Evolutionary conservation across 805 yeast species (phyloP).

Genomic region (Saccharomycopsis oosterbeekiorum): DNA sequence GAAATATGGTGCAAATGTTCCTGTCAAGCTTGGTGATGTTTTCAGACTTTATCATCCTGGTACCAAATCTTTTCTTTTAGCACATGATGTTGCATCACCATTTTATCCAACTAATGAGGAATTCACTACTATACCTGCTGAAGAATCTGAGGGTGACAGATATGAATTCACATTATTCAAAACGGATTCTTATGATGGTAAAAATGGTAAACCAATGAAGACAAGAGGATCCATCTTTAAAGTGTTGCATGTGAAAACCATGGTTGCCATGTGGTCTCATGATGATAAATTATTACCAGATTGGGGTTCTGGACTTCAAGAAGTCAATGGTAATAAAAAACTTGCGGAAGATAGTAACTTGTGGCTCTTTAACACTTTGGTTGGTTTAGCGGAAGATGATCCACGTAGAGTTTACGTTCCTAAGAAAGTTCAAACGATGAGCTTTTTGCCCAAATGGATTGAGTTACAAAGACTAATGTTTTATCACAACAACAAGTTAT

Average conservation of each 20-base stretch:
- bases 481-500: slow-evolving; percentile 78
- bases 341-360: slow-evolving; percentile 52
- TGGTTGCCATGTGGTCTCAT: slow-evolving; percentile 93
- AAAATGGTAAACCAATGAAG: slow-evolving; percentile 42
- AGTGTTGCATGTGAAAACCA: slow-evolving; percentile 72
- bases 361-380: slow-evolving; percentile 70
- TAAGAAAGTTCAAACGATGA: slow-evolving; percentile 47
- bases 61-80: slow-evolving; percentile 68
- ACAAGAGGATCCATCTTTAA: slow-evolving; percentile 64
- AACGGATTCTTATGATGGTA: slow-evolving; percentile 50
- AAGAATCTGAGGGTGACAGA: slow-evolving; percentile 43
- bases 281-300: slow-evolving; percentile 78
- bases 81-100: slow-evolving; percentile 97
- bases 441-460: slow-evolving; percentile 80
- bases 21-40: slow-evolving; percentile 59
- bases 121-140: slow-evolving; percentile 63
- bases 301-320: slow-evolving; percentile 90
- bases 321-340: slow-evolving; percentile 91
- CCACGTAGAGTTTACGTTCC: slow-evolving; percentile 55
- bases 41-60: slow-evolving; percentile 74
- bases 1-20: slow-evolving; percentile 33
- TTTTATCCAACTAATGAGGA: slow-evolving; percentile 88
- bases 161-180: slow-evolving; percentile 73
- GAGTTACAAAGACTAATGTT: slow-evolving; percentile 88
- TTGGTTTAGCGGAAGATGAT: slow-evolving; percentile 44